Base-by-base conservation (phyloP, 148 eudicot genomes). In the Cornus kousa region DNA sequence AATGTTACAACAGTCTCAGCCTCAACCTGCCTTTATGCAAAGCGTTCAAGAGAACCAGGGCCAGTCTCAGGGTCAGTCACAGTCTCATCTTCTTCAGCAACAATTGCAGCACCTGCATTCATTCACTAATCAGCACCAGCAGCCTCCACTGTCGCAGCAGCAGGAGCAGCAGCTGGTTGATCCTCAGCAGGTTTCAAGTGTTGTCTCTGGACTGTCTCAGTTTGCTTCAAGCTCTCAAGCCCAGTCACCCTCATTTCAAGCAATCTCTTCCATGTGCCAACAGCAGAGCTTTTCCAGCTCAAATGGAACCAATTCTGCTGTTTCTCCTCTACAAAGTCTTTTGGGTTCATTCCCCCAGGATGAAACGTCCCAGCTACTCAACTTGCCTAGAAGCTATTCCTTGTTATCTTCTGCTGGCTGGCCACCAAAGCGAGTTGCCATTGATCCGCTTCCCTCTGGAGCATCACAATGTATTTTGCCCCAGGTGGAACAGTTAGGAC, bases 281-380 rank as follows among this genome's bases (percentile, higher is more conserved):
- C 91, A 77, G 74, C 91, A 84, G 62, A 80, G 75, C 59, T 87
- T 83, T 77, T 79, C 86, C 6, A 85, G 86, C 70, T 78, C 86
- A 9, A 85, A 79, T 46, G 80, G 75, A n/a, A 79, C 82, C 55
- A 77, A 78, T 66, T 70, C 90, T 82, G 83, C 80, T 75, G 76
- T 83, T 81, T 89, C 96, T 76, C 93, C 97, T 37, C 86, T 92
- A 76, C 93, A 88, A 31, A 78, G 88, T 77, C 55, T 91, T 64
- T 78, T 92, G 84, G 87, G 90, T 68, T 89, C 97, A 67, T 89
- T 91, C 80, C 85, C 94, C 39, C 90, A 87, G 53, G 93, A 85
- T 66, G 93, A 87, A 40, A 77, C 86, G 53, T 85, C 93, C 66
- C 91, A 84, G 40, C 86, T 90, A 57, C 82, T 89, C 67, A 86